Conservation (phyloP, 768 basidiomycete genomes). For the Tricholomella constricta region DNA sequence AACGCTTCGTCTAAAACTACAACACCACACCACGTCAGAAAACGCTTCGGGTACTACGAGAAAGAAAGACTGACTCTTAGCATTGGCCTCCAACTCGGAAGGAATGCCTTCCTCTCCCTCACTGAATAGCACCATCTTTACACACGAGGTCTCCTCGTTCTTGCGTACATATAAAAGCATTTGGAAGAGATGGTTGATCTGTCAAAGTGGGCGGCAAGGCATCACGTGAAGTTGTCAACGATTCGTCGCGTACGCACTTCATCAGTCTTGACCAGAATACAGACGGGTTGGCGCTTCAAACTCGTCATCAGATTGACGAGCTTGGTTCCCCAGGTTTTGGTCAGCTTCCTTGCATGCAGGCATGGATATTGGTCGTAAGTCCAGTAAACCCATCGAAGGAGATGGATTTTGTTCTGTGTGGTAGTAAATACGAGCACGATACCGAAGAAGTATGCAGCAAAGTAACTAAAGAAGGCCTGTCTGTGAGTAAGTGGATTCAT, state of each 20-base stretch:
- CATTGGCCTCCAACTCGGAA: conserved; percentile 73
- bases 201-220: too few species aligned
- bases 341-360: conserved; percentile 42
- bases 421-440: conserved; percentile 48
- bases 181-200: conserved; percentile 69
- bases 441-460: conserved; percentile 59
- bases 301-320: conserved; percentile 47
- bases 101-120: conserved; percentile 55
- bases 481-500: not conserved
- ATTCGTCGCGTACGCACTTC: conserved; percentile 45
- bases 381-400: conserved; percentile 62
- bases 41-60: not conserved
- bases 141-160: conserved; percentile 70
- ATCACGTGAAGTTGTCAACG: not conserved
- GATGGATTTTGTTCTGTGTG: conserved; percentile 54
- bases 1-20: conserved; percentile 63
- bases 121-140: conserved; percentile 71
- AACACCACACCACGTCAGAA: not conserved
- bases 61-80: conserved; percentile 44
- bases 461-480: conserved; percentile 45
- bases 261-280: conserved; percentile 63
- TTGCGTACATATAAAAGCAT: conserved; percentile 65
- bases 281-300: conserved; percentile 55
- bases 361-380: conserved; percentile 58
- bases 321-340: conserved; percentile 41